Evolutionary conservation across 371 early-diverging fungal species (phyloP).

Genomic region (Mycotypha africana): DNA sequence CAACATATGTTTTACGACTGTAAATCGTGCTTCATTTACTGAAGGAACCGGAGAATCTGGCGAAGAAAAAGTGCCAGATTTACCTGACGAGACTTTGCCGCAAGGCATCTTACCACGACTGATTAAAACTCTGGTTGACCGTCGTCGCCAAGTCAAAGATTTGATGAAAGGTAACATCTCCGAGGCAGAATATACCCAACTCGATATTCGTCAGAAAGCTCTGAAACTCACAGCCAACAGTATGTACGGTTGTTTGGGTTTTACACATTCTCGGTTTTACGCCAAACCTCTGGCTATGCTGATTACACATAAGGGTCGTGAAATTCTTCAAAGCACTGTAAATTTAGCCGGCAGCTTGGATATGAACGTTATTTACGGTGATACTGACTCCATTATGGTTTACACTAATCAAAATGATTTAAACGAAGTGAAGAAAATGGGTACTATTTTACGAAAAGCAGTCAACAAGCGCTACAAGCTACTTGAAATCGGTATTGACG

Average conservation of each 20-base stretch:
- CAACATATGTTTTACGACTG: conserved; percentile 99
- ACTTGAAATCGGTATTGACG: conserved; percentile 98
- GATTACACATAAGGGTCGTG: conserved; percentile 97
- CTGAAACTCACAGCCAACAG: conserved; percentile 99
- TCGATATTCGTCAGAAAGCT: conserved; percentile 95
- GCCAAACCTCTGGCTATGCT: conserved; percentile 98
- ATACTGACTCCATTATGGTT: conserved; percentile 99
- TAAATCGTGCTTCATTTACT: conserved; percentile 46
- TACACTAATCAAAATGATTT: conserved; percentile 84
- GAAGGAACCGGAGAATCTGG: conserved; percentile 18
- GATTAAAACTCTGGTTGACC: conserved; percentile 85
- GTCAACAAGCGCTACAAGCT: conserved; percentile 93
- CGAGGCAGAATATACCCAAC: conserved; percentile 57
- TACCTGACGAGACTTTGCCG: conserved; percentile 63
- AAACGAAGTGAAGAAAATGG: conserved; percentile 75
- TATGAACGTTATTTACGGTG: conserved; percentile 98
- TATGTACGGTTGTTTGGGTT: conserved; percentile 99
- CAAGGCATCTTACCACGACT: conserved; percentile 90
- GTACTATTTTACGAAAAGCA: conserved; percentile 70
- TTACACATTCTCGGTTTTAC: conserved; percentile 93
- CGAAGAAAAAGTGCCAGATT: conserved; percentile 70
- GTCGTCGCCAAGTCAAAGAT: conserved; percentile 89
- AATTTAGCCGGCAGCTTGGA: conserved; percentile 74
- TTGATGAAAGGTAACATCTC: conserved; percentile 77
- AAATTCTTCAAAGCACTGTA: conserved; percentile 95